Base-by-base conservation (phyloP, 2,329 filamentous ascomycete genomes). In the Nannizziopsis arthrosporioides region DNA sequence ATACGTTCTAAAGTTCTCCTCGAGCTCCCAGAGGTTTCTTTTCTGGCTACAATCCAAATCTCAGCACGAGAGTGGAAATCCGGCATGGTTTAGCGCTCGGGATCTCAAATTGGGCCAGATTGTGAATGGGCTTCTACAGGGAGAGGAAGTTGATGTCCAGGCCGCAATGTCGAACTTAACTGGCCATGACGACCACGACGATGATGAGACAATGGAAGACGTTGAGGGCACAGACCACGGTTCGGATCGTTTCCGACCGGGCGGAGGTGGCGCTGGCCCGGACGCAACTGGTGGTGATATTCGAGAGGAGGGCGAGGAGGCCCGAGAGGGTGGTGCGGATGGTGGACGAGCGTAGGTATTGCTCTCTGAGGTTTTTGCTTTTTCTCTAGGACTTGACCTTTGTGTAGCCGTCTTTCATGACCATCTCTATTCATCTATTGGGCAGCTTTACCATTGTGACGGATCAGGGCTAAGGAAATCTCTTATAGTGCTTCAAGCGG, bases 271-370 rank as follows among this genome's bases (percentile, higher is more conserved):
- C 55, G 89, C 89, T 52, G 89, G 88, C 31, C 72, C 85, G 48
- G 88, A 77, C 67, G 89, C 89, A 46, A 94, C 89, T 2, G 90
- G 90, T 49, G 90, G 89, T 54, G 90, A 98, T 64, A 72, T 94
- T 57, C 80, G 89, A 67, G 82, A 93, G 66, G 92, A 96, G 67
- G 92, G 92, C 50, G 81, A 87, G 66, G 81, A 80, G 57, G 80
- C 90, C 55, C 78, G 93, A 71, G 88, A 94, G 68, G 92, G 90
- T 52, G 92, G 93, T 64, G 87, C 87, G 58, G 92, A 96, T 70
- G 92, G 93, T 62, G 93, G 86, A 71, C 81, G 92, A 95, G 92
- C 90, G 92, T 98, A 96, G 90, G 93, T 98, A 68, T 64, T 68
- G 65, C 66, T 68, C 64, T 69, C 66, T 44, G 40, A 17, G 47